Evolutionary conservation across 2,329 filamentous ascomycete genomes (phyloP).

Genomic region (Aspergillus flavus): DNA sequence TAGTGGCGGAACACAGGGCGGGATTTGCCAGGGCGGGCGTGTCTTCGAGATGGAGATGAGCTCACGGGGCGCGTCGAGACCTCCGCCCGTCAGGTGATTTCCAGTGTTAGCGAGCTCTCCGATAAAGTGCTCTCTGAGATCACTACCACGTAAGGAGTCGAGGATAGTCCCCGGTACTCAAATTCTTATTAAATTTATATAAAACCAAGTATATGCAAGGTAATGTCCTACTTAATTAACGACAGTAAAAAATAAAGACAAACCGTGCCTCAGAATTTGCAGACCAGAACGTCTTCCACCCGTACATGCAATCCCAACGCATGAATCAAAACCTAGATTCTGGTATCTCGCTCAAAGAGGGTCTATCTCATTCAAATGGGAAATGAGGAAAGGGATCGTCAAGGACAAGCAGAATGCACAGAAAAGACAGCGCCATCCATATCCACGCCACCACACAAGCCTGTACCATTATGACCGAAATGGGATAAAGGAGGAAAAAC

Average conservation of each 20-base stretch:
- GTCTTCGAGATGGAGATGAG: conserved; percentile 33
- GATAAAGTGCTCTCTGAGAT: not conserved
- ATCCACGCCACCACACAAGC: conserved; percentile 37
- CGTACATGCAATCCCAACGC: conserved; percentile 8
- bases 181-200: not conserved
- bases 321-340: conserved; percentile 37
- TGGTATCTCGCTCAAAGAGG: conserved; percentile 45
- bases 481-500: conserved; percentile 4
- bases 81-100: conserved; percentile 32
- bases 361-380: conserved; percentile 42
- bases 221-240: conserved; percentile 1
- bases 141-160: not conserved
- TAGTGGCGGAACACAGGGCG: conserved; percentile 2
- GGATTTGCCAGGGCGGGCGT: conserved; percentile 20
- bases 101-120: conserved; percentile 9
- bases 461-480: conserved; percentile 33
- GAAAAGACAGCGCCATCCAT: conserved; percentile 40
- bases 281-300: not conserved
- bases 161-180: not conserved
- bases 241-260: conserved; percentile 15
- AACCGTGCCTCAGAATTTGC: not conserved
- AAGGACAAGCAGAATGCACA: conserved; percentile 35
- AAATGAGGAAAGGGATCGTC: conserved; percentile 27
- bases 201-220: conserved; percentile 4
- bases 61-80: conserved; percentile 35